Percentiles rank a stretch among this genome's conserved stretches.
Evolutionary conservation across 2,329 filamentous ascomycete species (phyloP).

Genomic region (Pyricularia pennisetigena): DNA sequence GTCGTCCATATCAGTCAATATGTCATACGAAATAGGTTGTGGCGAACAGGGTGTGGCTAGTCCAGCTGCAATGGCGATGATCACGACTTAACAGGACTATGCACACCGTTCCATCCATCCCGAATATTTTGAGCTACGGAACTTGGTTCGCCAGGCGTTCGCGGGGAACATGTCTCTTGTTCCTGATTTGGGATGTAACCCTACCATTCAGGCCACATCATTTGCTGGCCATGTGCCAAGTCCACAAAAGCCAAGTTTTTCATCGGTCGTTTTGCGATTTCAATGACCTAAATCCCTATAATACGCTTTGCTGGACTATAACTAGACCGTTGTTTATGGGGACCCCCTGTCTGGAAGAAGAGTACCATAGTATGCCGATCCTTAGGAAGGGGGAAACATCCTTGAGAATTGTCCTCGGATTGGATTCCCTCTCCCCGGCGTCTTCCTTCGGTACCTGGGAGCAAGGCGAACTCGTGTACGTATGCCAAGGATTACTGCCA

Average conservation of each 20-base stretch:
- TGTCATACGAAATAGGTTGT: not conserved
- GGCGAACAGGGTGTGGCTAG: not conserved
- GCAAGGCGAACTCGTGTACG: not conserved
- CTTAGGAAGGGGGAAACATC: not conserved
- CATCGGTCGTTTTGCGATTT: not conserved
- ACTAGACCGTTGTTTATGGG: not conserved
- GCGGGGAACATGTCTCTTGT: not conserved
- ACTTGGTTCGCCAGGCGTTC: not conserved
- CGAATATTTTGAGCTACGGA: not conserved
- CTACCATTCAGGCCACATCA: not conserved
- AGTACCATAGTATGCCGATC: not conserved
- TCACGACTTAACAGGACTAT: not conserved
- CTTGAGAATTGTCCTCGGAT: not conserved
- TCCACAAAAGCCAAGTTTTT: not conserved
- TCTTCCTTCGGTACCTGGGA: not conserved
- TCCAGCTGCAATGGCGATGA: not conserved
- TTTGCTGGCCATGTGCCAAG: not conserved
- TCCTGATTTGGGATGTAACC: not conserved
- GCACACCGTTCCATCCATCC: not conserved
- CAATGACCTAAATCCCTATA: not conserved
- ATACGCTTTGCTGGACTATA: not conserved
- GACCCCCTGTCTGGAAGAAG: not conserved
- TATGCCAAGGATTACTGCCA: not conserved
- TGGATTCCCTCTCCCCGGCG: not conserved
- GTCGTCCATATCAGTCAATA: not conserved